phyloP scores from a whole-genome alignment of 768 basidiomycete genomes.

The Clitopilus hobsonii region DNA sequence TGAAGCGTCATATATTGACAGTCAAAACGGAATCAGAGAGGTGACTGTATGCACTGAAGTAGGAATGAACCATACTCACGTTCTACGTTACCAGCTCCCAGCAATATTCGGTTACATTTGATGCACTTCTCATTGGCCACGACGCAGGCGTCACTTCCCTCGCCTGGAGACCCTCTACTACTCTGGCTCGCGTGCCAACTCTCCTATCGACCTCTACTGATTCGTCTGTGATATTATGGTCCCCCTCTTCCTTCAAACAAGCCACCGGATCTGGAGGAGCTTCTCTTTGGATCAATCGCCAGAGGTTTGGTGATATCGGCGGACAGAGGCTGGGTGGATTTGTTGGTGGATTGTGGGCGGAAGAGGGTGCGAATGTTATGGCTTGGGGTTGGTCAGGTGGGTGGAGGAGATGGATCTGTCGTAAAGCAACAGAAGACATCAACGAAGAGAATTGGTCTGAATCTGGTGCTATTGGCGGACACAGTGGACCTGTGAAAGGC shows the following conservation, averaged over 20 bases:
- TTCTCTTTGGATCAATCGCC: constrained; percentile 85
- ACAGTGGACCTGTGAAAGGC: constrained; percentile 73
- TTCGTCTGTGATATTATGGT: constrained; percentile 94
- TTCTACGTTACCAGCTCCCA: constrained; percentile 19
- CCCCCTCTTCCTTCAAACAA: constrained; percentile 46
- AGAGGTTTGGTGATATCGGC: constrained; percentile 94
- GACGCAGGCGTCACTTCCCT: constrained; percentile 89
- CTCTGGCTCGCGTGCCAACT: constrained; percentile 29
- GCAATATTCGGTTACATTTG: constrained; percentile 81
- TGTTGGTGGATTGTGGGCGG: constrained; percentile 83
- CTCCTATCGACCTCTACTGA: constrained; percentile 94
- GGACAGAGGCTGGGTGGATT: constrained; percentile 89
- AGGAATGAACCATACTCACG: background rate
- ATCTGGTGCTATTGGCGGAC: constrained; percentile 78
- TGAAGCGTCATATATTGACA: constrained; percentile 78
- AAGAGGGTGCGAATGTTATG: constrained; percentile 55
- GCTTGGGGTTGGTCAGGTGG: constrained; percentile 95
- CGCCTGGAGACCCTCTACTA: constrained; percentile 61
- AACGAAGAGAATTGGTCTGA: constrained; percentile 64
- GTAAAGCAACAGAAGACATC: constrained; percentile 10
- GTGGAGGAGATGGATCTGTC: constrained; percentile 81
- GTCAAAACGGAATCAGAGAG: constrained; percentile 44
- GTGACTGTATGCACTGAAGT: constrained; percentile 18
- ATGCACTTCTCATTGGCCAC: constrained; percentile 94
- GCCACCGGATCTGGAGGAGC: constrained; percentile 34